phyloP scores from a whole-genome alignment of 306 rosid species.

The Rosa chinensis region DNA sequence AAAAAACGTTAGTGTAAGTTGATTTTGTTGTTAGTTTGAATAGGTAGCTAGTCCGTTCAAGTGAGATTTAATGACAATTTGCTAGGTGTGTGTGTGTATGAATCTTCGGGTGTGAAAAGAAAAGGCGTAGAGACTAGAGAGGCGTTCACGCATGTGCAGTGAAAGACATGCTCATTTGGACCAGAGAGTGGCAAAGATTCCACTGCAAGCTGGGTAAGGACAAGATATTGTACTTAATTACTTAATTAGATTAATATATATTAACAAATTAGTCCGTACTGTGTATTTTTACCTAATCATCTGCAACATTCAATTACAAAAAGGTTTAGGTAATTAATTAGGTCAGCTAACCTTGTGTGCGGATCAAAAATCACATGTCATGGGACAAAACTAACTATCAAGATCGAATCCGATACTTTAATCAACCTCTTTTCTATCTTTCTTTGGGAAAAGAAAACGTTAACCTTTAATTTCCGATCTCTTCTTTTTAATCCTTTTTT shows the following conservation, averaged over 20 bases:
- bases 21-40: too few relatives aligned
- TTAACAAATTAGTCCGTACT: neutral
- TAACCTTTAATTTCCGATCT: neutral
- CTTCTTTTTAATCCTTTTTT: neutral
- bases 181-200: constrained; percentile 47
- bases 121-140: neutral
- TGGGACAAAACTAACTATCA: constrained; percentile 11
- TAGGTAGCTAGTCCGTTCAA: too few relatives aligned
- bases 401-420: constrained; percentile 13
- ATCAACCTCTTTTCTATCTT: neutral
- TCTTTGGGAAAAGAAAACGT: neutral
- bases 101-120: neutral
- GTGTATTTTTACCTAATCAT: constrained; percentile 33
- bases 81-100: neutral
- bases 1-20: too few relatives aligned
- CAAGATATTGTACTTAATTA: neutral
- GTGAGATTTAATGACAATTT: too few relatives aligned
- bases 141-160: constrained; percentile 4
- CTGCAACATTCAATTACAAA: constrained; percentile 19
- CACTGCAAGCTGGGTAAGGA: neutral
- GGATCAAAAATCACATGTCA: constrained; percentile 11
- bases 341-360: constrained; percentile 44
- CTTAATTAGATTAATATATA: neutral
- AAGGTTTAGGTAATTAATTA: constrained; percentile 22
- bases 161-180: constrained; percentile 20